phyloP scores from a whole-genome alignment of 2,329 filamentous ascomycete genomes.

The Colletotrichum sojae region DNA sequence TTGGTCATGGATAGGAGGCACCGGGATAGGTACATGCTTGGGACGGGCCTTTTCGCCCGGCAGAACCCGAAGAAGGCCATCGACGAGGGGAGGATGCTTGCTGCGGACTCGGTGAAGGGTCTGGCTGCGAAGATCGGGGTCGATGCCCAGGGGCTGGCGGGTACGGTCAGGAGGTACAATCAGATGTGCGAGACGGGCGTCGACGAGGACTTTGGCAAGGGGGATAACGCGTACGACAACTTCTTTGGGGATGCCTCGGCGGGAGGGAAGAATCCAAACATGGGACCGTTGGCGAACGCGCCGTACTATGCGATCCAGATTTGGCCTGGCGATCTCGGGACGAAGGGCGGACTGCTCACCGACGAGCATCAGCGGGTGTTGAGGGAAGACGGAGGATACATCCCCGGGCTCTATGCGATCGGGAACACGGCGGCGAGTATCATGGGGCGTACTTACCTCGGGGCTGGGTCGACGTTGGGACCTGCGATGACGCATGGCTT shows the following conservation, averaged over 20 bases:
- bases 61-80: constrained; percentile 40
- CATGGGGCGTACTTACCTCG: constrained; percentile 52
- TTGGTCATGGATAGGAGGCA: constrained; percentile 51
- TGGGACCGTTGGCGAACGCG: constrained; percentile 43
- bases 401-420: constrained; percentile 51
- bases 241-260: constrained; percentile 49
- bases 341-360: constrained; percentile 54
- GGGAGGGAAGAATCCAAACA: constrained; percentile 13
- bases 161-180: constrained; percentile 49
- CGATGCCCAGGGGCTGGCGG: constrained; percentile 40
- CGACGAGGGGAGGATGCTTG: constrained; percentile 44
- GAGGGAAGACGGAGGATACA: constrained; percentile 41
- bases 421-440: constrained; percentile 52
- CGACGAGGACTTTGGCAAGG: constrained; percentile 52
- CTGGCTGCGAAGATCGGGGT: constrained; percentile 47
- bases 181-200: constrained; percentile 46
- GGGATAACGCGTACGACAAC: constrained; percentile 48
- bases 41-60: constrained; percentile 9
- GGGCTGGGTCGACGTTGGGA: constrained; percentile 53
- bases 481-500: constrained; percentile 54
- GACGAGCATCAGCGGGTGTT: constrained; percentile 49
- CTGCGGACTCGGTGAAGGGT: constrained; percentile 44
- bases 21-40: constrained; percentile 48
- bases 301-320: constrained; percentile 50
- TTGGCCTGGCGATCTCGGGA: constrained; percentile 55